Evolutionary conservation across 768 basidiomycete species (phyloP).

Genomic region (Lactifluus echinatus): DNA sequence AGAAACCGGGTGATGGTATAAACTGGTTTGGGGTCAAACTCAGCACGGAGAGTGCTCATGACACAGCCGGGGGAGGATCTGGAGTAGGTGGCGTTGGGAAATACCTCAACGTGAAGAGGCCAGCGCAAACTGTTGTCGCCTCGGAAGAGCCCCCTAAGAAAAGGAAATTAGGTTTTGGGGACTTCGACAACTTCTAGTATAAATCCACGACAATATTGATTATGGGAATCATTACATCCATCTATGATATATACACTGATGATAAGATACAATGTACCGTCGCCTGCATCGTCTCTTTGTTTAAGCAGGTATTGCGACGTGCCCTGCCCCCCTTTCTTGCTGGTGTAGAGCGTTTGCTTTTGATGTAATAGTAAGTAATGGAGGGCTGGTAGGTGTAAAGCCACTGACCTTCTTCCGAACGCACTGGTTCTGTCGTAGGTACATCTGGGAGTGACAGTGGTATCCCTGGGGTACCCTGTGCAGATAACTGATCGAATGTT

Average conservation of each 20-base stretch:
- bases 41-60: conserved; percentile 33
- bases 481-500: background rate
- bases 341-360: background rate
- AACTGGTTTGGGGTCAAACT: conserved; percentile 91
- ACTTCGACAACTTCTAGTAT: conserved; percentile 72
- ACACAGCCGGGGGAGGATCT: conserved; percentile 26
- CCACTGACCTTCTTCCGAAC: conserved; percentile 29
- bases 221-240: conserved; percentile 2
- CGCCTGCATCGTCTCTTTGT: background rate
- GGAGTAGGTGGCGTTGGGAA: conserved; percentile 63
- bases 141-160: conserved; percentile 63
- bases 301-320: conserved; percentile 27
- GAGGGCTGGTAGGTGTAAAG: background rate
- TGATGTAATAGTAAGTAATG: background rate
- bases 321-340: conserved; percentile 16
- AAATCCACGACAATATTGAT: background rate
- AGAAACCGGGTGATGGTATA: conserved; percentile 56
- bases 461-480: conserved; percentile 20
- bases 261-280: background rate
- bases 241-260: conserved; percentile 17
- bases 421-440: conserved; percentile 39
- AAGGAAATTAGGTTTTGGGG: conserved; percentile 81
- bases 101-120: conserved; percentile 46
- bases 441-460: conserved; percentile 43
- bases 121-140: conserved; percentile 12